phyloP scores from a whole-genome alignment of 768 basidiomycete genomes.

The Kwoniella sp. region DNA sequence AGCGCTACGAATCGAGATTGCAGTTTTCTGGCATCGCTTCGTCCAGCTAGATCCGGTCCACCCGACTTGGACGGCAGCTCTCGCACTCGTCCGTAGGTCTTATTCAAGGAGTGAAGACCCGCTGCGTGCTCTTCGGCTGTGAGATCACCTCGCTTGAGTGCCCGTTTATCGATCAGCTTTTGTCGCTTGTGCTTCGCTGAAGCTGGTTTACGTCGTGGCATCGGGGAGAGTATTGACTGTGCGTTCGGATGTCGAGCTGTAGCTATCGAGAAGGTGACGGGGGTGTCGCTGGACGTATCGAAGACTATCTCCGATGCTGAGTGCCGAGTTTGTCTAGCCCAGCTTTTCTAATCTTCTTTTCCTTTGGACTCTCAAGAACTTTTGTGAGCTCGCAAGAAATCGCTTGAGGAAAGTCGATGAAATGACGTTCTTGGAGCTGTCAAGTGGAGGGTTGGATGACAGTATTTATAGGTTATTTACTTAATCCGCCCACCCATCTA shows the following conservation, averaged over 20 bases:
- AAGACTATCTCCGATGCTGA: too few relatives aligned
- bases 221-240: slow-evolving; percentile 7
- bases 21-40: slow-evolving; percentile 16
- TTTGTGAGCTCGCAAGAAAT: neutral
- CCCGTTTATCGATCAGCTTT: slow-evolving; percentile 75
- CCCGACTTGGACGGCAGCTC: slow-evolving; percentile 7
- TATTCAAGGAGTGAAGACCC: slow-evolving; percentile 6
- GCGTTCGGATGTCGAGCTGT: neutral
- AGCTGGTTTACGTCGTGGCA: slow-evolving; percentile 37
- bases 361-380: too few relatives aligned
- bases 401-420: neutral
- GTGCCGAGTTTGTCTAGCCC: too few relatives aligned
- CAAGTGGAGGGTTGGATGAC: slow-evolving; percentile 1
- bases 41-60: slow-evolving; percentile 2
- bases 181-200: slow-evolving; percentile 56
- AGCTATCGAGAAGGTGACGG: too few relatives aligned
- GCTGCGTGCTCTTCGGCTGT: slow-evolving; percentile 13
- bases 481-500: neutral
- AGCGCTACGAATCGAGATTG: slow-evolving; percentile 46
- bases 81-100: slow-evolving; percentile 10
- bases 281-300: too few relatives aligned
- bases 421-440: slow-evolving; percentile 7
- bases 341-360: too few relatives aligned
- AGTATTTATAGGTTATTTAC: neutral
- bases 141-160: slow-evolving; percentile 71